Evolutionary conservation across 768 basidiomycete species (phyloP).

Genomic region (Cystobasidium ongulense): DNA sequence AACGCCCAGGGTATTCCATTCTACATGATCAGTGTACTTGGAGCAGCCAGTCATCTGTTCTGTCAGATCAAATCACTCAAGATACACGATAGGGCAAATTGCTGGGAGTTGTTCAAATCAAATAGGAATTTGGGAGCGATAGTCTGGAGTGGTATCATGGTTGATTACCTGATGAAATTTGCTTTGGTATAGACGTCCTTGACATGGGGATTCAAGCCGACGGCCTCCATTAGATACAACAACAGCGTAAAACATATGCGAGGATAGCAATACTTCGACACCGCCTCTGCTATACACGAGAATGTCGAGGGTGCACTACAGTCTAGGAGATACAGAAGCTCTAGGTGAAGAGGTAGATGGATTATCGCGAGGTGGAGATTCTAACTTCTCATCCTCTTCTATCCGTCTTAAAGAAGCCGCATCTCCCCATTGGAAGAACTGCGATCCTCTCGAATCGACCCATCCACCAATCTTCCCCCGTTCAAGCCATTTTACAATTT

Average conservation of each 20-base stretch:
- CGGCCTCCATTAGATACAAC: neutral
- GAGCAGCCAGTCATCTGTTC: constrained; percentile 67
- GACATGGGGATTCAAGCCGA: no score
- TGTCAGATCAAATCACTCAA: constrained; percentile 67
- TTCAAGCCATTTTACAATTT: constrained; percentile 20
- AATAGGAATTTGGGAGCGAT: constrained; percentile 40
- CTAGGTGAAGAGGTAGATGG: neutral
- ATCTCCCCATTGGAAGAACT: constrained; percentile 4
- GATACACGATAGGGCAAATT: constrained; percentile 66
- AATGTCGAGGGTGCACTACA: no score
- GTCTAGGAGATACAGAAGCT: no score
- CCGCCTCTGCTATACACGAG: no score
- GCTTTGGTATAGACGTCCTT: neutral
- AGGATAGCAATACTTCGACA: no score
- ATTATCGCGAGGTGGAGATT: neutral
- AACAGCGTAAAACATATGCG: neutral
- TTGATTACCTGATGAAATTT: neutral
- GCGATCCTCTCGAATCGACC: constrained; percentile 11
- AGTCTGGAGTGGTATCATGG: constrained; percentile 32
- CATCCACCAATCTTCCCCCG: constrained; percentile 13
- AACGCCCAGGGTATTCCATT: constrained; percentile 70
- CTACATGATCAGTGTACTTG: constrained; percentile 62
- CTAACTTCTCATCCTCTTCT: neutral
- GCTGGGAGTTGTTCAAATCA: constrained; percentile 70
- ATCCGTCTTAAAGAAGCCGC: neutral